Conservation (phyloP, 2,329 filamentous ascomycete genomes). For the Alternaria infectoria region DNA sequence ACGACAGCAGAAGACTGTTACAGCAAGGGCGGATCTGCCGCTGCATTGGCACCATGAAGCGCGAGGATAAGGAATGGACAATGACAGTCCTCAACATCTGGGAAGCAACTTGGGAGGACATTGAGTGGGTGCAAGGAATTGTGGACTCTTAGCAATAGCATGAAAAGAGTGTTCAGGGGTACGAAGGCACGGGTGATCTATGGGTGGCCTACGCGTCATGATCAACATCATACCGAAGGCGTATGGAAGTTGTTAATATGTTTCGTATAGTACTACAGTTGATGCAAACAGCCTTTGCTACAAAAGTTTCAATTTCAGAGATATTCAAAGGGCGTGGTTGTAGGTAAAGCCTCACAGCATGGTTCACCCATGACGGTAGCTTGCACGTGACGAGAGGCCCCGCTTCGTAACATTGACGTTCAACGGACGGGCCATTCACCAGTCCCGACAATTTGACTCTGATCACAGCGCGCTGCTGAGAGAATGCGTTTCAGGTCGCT, state of each 20-base stretch:
- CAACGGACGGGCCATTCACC: slow-evolving; percentile 5
- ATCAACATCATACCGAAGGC: not conserved
- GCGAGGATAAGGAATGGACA: slow-evolving; percentile 52
- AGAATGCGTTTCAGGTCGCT: slow-evolving; percentile 28
- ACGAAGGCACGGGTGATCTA: not conserved
- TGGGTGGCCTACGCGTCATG: slow-evolving; percentile 10
- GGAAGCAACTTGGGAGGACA: slow-evolving; percentile 61
- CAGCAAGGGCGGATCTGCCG: slow-evolving; percentile 53
- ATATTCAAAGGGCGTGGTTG: not conserved
- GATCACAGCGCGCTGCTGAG: slow-evolving; percentile 21
- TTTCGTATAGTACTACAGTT: too few species aligned
- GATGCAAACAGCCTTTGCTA: not conserved
- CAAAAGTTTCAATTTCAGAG: not conserved
- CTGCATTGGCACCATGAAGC: slow-evolving; percentile 57
- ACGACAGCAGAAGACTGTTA: slow-evolving; percentile 55
- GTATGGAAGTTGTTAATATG: not conserved
- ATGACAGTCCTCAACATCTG: slow-evolving; percentile 59
- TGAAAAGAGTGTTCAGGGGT: not conserved
- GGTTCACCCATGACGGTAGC: not conserved
- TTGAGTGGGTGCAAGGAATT: slow-evolving; percentile 59
- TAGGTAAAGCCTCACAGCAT: not conserved
- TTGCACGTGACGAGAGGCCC: slow-evolving; percentile 27
- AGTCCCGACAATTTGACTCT: slow-evolving; percentile 6
- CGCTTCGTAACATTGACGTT: slow-evolving; percentile 24
- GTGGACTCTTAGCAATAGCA: slow-evolving; percentile 23